These are phyloP conservation scores for Aspergillus japonicus DNA, from an alignment of 2,329 filamentous ascomycete genomes.

Conservation along the genomic window DNA sequence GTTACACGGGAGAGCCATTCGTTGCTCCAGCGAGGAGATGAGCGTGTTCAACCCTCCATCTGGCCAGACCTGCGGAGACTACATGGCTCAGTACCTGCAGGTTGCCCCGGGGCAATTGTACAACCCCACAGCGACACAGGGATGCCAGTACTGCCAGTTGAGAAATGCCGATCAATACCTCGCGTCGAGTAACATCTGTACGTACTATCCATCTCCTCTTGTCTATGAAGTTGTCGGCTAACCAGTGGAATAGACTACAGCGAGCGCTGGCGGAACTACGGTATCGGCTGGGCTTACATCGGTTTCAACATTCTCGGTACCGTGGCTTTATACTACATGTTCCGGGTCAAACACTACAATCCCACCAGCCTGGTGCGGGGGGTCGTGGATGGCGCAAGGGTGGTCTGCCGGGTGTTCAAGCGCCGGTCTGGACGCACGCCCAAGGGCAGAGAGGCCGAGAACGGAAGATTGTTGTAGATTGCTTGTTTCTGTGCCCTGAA, in stretches of 20 bases:
- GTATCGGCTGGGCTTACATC: slow-evolving; percentile 60
- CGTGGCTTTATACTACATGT: slow-evolving; percentile 54
- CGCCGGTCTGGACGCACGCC: slow-evolving; percentile 31
- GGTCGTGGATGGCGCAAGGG: slow-evolving; percentile 18
- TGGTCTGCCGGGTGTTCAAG: slow-evolving; percentile 34
- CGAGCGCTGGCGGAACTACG: slow-evolving; percentile 68
- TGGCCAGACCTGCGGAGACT: slow-evolving; percentile 60
- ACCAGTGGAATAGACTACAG: slow-evolving; percentile 44
- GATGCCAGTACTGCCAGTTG: slow-evolving; percentile 53
- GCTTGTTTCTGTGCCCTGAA: neutral
- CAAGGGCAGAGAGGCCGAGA: slow-evolving; percentile 30
- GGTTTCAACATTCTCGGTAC: slow-evolving; percentile 59
- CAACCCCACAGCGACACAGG: slow-evolving; percentile 48
- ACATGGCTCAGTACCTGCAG: slow-evolving; percentile 54
- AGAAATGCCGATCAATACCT: slow-evolving; percentile 44
- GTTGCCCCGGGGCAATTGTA: slow-evolving; percentile 55
- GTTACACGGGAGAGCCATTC: slow-evolving; percentile 64
- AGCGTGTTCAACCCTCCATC: slow-evolving; percentile 63
- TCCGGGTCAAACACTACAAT: slow-evolving; percentile 46
- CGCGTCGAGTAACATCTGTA: slow-evolving; percentile 46
- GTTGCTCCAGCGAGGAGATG: slow-evolving; percentile 69
- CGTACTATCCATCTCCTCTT: slow-evolving; percentile 5
- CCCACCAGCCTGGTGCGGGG: slow-evolving; percentile 29
- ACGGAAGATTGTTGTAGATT: slow-evolving; percentile 24
- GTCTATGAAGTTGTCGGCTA: neutral